A percentile compares a stretch with the other conserved stretches of the same genome.
These are phyloP conservation scores for Aspergillus aculeatus DNA, from an alignment of 2,329 filamentous ascomycete genomes.

Conservation along the genomic window DNA sequence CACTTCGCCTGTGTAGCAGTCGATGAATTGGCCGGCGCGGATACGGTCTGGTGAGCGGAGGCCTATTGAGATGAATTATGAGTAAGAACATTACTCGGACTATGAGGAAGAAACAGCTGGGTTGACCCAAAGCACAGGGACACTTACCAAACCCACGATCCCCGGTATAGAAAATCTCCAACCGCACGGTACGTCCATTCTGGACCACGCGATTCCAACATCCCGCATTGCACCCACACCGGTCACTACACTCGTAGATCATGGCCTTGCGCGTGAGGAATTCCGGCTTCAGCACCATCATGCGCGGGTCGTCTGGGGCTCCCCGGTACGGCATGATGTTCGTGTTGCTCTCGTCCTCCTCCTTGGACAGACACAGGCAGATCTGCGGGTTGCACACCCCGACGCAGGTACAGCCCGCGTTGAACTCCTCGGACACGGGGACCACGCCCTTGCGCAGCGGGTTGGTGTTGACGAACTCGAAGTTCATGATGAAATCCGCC, in stretches of 20 bases:
- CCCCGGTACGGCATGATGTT: conserved; percentile 33
- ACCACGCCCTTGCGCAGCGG: conserved; percentile 34
- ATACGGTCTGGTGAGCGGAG: conserved; percentile 41
- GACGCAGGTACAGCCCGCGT: conserved; percentile 34
- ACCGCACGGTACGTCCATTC: conserved; percentile 37
- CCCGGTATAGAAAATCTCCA: conserved; percentile 46
- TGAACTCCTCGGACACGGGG: conserved; percentile 29
- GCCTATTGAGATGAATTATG: conserved; percentile 25
- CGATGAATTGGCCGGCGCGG: conserved; percentile 46
- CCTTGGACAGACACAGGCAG: conserved; percentile 34
- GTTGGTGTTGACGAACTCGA: conserved; percentile 41
- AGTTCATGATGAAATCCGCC: conserved; percentile 31
- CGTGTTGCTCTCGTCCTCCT: conserved; percentile 27
- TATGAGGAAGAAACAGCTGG: neutral
- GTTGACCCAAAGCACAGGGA: neutral
- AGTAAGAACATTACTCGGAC: neutral
- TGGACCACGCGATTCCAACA: conserved; percentile 47
- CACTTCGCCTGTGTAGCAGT: conserved; percentile 47
- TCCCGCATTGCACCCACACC: conserved; percentile 34
- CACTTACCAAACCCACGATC: conserved; percentile 42
- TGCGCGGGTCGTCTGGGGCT: conserved; percentile 11
- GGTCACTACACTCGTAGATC: conserved; percentile 43
- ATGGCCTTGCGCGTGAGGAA: conserved; percentile 37
- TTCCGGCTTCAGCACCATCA: conserved; percentile 28
- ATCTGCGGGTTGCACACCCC: conserved; percentile 23